Base-by-base conservation (phyloP, 2,329 filamentous ascomycete species). In the Thielaviopsis euricoi region DNA sequence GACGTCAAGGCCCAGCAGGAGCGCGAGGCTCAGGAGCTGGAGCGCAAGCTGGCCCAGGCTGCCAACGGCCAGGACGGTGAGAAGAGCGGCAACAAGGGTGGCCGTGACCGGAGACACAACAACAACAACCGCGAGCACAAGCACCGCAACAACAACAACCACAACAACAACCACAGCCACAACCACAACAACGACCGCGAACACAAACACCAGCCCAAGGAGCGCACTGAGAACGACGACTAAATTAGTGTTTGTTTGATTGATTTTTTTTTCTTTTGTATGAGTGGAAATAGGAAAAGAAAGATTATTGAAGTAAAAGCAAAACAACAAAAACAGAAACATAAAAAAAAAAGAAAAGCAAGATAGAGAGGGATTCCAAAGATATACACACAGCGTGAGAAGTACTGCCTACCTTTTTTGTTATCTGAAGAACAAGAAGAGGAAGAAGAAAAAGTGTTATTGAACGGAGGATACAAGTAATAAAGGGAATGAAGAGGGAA, bases 1-100 rank as follows among this genome's bases (percentile, higher is more conserved):
- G 85, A 87, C 66, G 90, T 86, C 64, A 78, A 86, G 65, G 74
- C 81, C 57, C 82, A 87, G 71, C 84, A 82, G 73, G 89, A 94
- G 75, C 84, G 84, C 64, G 88, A 89, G 73, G 71, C 78, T 63
- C 82, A 82, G 69, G 83, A 87, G 69, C 71, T 81, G 23, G 86
- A 89, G 73, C 77, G 82, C 65, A 87, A 87, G 73, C 67, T 82
- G 56, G 72, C 73, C 59, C 74, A 70, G 58, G 68, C 69, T 21
- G 69, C 69, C 37, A 55, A 73, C 54, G 67, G 71, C 60, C 65
- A 64, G 49, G 63, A 63, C 56, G 66, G 62, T 61, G 67, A 66
- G 33, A 64, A 63, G 58, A 65, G 65, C 23, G 63, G 65, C 46
- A 64, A 65, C 54, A 63, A 65, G 52, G 63, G 64, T 53, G 69